Base-by-base conservation (phyloP, 192 early-diverging fungal genomes). In the Backusella tuberculispora region DNA sequence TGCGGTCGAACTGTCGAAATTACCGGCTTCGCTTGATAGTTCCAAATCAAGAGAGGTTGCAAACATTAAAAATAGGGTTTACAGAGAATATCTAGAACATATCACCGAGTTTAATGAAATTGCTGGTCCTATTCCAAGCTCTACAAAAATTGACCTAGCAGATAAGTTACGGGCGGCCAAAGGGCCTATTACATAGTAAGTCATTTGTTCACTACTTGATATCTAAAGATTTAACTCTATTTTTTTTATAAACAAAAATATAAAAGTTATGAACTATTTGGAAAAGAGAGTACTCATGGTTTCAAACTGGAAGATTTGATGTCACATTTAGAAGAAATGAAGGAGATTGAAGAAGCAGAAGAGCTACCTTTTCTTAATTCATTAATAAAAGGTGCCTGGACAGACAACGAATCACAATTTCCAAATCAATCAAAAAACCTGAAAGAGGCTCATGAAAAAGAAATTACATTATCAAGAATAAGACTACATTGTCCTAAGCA, bases 41-140 rank as follows among this genome's bases (percentile, higher is more conserved):
- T 60, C 21, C 21, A 60, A 60, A 5, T 19, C 9, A 60, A 60
- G 53, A 12, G 21, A 26, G 5, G 13, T 60, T 60, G 10, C 24
- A 60, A 2, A 60, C 9, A 10, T 60, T 24, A 60, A 0, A 24
- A 26, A 60, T 3, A 9, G 3, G 3, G 17, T 24, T 9, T 60
- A 5, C 26, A 3, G 53, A 26, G 21, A 60, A 24, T 60, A 60
- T 26, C 12, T 60, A 60, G 21, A 60, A 26, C 21, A 60, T 24
- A 60, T 60, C 26, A 24, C 3, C 4, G 53, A 60, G 53, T 24
- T 26, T 60, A 26, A 26, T 60, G 53, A 60, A 26, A n/a, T 19
- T 60, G 21, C 53, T 60, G 53, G 53, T 60, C 53, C 21, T 5
- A 24, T 56, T 56, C 24, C 53, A 56, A 56, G 53, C 53, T 56